Percentiles rank a stretch among this genome's conserved stretches.
Conservation (phyloP, 352 stramenopile species). For the Aphanomyces invadans region DNA sequence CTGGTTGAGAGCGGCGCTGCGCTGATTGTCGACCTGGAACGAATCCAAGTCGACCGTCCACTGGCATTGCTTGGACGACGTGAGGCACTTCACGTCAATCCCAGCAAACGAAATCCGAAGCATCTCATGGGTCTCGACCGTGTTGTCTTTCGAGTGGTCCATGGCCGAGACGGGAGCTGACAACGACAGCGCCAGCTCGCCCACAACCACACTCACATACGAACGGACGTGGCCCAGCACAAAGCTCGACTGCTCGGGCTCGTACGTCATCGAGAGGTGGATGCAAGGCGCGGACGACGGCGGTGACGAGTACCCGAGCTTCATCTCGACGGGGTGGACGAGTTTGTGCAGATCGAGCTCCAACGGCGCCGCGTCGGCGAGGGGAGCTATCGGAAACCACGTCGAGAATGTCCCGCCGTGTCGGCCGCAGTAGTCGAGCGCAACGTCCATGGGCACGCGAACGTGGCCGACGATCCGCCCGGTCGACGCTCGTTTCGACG, state of each 20-base stretch:
- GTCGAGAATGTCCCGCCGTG: background rate
- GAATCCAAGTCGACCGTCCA: conserved; percentile 5
- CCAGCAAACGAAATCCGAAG: conserved; percentile 12
- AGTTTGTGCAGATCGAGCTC: conserved; percentile 12
- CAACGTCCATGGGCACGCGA: conserved; percentile 2
- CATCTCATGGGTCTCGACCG: conserved; percentile 11
- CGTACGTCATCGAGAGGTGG: background rate
- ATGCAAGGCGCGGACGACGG: conserved; percentile 4
- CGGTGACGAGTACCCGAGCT: conserved; percentile 6
- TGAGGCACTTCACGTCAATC: background rate
- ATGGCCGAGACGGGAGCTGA: conserved; percentile 1
- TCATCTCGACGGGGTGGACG: background rate
- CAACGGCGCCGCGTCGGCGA: conserved; percentile 3
- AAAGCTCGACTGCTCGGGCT: conserved; percentile 8
- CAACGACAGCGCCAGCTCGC: conserved; percentile 13
- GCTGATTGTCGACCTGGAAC: conserved; percentile 25
- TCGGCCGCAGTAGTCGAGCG: conserved; percentile 4
- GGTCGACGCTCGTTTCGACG: background rate
- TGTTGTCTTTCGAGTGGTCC: background rate
- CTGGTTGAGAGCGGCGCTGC: conserved; percentile 4
- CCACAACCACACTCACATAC: conserved; percentile 14
- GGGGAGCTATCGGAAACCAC: background rate
- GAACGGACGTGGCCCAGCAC: background rate
- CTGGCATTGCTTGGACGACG: conserved; percentile 17
- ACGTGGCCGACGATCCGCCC: background rate